phyloP scores from a whole-genome alignment of 148 eudicot genomes.

The Vaccinium darrowii region DNA sequence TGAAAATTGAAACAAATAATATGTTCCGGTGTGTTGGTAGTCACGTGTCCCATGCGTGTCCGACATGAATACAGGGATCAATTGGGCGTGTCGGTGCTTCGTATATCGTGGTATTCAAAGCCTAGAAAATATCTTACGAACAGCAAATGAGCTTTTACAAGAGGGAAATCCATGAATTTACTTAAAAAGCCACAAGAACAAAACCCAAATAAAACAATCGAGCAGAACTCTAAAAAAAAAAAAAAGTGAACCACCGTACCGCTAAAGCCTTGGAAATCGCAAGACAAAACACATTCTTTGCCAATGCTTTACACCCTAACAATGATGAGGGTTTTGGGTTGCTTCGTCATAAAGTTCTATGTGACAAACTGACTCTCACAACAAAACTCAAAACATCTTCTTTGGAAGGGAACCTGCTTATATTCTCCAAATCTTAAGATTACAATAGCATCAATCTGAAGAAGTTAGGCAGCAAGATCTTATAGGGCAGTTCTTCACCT shows the following conservation, averaged over 20 bases:
- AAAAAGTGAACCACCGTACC: conserved; percentile 28
- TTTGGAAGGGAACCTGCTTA: conserved; percentile 59
- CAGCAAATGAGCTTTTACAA: not conserved
- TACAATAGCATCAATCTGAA: not conserved
- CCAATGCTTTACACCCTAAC: conserved; percentile 74
- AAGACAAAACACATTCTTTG: not conserved
- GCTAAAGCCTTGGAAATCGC: conserved; percentile 11
- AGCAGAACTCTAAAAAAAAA: too few species aligned
- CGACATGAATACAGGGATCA: too few species aligned
- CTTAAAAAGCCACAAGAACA: too few species aligned
- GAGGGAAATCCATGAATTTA: too few species aligned
- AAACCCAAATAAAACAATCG: too few species aligned
- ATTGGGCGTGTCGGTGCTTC: too few species aligned
- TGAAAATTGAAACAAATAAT: too few species aligned
- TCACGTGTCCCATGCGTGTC: too few species aligned
- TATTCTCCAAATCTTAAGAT: not conserved
- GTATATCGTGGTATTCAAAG: too few species aligned
- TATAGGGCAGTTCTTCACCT: conserved; percentile 31
- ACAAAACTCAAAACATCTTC: conserved; percentile 55
- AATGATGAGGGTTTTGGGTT: conserved; percentile 54
- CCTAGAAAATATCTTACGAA: not conserved
- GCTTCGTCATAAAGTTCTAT: conserved; percentile 36
- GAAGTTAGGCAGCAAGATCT: conserved; percentile 2
- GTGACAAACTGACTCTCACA: conserved; percentile 39
- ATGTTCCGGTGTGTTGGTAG: too few species aligned